Base-by-base conservation (phyloP, 2,329 filamentous ascomycete genomes). In the Cordyceps tenuipes region DNA sequence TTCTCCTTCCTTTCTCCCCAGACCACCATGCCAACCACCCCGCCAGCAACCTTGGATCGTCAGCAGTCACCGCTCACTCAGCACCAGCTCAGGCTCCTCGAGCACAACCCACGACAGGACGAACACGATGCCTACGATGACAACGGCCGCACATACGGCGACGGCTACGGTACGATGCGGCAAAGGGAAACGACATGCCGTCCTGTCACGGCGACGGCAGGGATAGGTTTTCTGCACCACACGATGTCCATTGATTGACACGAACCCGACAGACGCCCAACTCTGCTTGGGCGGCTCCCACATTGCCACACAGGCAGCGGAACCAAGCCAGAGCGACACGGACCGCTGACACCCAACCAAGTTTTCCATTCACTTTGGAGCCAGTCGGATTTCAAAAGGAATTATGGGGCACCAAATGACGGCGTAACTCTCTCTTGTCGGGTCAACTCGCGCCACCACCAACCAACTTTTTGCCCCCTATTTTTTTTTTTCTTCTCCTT, bases 381-480 rank as follows among this genome's bases (percentile, higher is more conserved):
- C 57, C n/a, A 52, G 57, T 26, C 57, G 43, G 49, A 46, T 29
- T 53, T 19, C 19, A 36, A 59, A 59, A 58, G 29, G 59, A 55
- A 60, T 56, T 51, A 46, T 60, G 59, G 59, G 59, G 34, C 59
- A n/a, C 46, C 36, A 51, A 43, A 60, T 60, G 59, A 46, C 59
- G 52, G 51, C 59, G 51, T 56, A 54, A 60, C 51, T 55, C 10
- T 55, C 10, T 50, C 36, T 54, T 52, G 36, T 49, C 51, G 29
- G 26, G 43, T 55, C 26, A 29, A 44, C 44, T 34, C 43, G 44
- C 58, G 59, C 59, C 59, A 56, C 59, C 50, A 52, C 34, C 23
- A 23, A n/a, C n/a, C n/a, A n/a, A n/a, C 23, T 36, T 26, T 21
- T 60, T 12, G n/a, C 51, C 59, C 29, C 59, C 59, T 26, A 5